Percentiles rank a stretch among this genome's conserved stretches.
Conservation (phyloP, 2,329 filamentous ascomycete species). For the Diaporthe sp. region DNA sequence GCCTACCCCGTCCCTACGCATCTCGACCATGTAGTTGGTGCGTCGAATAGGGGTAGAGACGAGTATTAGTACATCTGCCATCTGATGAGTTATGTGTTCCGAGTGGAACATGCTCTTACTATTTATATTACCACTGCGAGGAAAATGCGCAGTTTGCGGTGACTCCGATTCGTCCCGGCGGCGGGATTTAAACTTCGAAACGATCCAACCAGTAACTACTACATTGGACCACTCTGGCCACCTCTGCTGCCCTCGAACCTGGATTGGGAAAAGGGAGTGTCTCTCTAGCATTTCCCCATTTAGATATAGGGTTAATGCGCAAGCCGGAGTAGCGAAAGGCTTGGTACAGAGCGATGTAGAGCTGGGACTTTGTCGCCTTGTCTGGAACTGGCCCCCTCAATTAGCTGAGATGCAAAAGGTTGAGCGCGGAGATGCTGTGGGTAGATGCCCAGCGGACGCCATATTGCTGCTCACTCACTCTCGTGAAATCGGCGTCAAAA, state of each 20-base stretch:
- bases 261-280: background rate
- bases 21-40: background rate
- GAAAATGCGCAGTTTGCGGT: background rate
- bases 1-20: background rate
- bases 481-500: background rate
- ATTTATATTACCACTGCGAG: background rate
- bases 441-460: background rate
- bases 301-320: background rate
- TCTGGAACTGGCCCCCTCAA: background rate
- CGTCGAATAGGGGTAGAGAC: background rate
- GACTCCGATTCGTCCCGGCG: background rate
- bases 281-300: background rate
- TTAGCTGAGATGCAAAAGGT: background rate
- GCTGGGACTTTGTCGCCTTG: background rate
- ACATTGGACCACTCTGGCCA: background rate
- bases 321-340: background rate
- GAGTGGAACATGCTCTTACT: background rate
- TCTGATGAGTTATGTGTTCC: constrained; percentile 3
- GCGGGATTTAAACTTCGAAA: background rate
- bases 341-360: background rate
- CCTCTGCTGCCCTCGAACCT: background rate
- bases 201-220: background rate
- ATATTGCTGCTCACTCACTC: background rate
- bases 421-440: background rate
- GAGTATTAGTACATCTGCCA: background rate